phyloP scores from a whole-genome alignment of 441 rosid genomes.

The Erodium texanum region DNA sequence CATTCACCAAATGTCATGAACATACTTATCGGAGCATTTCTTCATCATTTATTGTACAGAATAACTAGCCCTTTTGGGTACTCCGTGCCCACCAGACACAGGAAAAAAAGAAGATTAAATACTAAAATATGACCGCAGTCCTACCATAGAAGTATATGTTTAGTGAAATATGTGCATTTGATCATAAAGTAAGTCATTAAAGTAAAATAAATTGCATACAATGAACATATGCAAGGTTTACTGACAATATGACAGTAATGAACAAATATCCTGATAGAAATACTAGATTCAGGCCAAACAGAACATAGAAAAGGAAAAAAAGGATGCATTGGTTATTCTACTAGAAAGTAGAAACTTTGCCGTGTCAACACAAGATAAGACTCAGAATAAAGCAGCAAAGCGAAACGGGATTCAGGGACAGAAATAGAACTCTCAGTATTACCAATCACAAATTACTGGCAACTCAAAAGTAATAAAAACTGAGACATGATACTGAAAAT shows the following conservation, averaged over 20 bases:
- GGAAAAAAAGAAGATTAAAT: background rate
- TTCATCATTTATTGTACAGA: background rate
- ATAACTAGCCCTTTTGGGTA: background rate
- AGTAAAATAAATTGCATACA: background rate
- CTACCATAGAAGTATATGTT: background rate
- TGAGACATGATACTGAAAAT: background rate
- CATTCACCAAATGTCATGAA: constrained; percentile 12
- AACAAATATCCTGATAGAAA: background rate
- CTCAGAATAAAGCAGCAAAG: no score
- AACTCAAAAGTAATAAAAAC: constrained; percentile 3
- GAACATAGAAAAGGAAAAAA: background rate
- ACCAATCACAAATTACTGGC: no score
- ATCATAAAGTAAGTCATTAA: background rate
- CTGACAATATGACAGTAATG: background rate
- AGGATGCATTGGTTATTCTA: no score
- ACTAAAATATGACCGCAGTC: background rate
- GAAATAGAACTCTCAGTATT: no score
- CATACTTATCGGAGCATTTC: constrained; percentile 2
- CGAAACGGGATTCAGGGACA: no score
- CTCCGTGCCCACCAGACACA: background rate
- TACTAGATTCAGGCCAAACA: background rate
- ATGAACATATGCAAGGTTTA: background rate
- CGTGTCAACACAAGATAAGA: no score
- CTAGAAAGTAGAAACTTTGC: no score
- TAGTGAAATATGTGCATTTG: background rate